Evolutionary conservation across 768 basidiomycete species (phyloP), one percentile per base, ranked within the genome.

Genomic region (Termitomyces sp.): DNA sequence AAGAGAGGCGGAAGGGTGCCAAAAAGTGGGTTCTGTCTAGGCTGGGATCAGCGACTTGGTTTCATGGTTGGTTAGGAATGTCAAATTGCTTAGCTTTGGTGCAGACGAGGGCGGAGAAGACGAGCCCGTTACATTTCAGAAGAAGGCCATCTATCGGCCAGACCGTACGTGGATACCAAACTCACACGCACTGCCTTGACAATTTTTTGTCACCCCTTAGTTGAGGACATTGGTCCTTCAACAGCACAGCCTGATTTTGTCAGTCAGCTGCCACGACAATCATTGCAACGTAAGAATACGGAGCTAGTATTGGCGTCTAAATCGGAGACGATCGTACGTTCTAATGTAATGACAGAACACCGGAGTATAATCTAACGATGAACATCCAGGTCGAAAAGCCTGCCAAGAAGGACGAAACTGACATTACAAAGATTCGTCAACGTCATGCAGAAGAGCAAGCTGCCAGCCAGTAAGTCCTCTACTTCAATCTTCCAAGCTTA

Each of bases 61-160:
- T 49, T 57, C 24, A 57, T 27, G 3, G n/a, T 15, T 27, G 24
- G 31, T 18, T 60, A 97, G 95, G 72, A 93, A 99, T 66, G 89
- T 91, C 11, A 90, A 89, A 57, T 73, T 99, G 11, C 72, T 98
- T 56, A 96, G 93, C 53, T 99, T 99, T 69, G 93, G 86, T 16
- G 89, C 78, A 9, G 89, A 84, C 8, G 88, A 84, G 48, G 88
- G 83, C 36, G 84, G 72, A n/a, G 85, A 82, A 30, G 86, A 84
- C 8, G 88, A 85, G 47, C 67, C 78, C 0, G 71, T 78, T 0
- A 68, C 69, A 2, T 77, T 84, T 63, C 87, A 87, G 73, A 94
- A 93, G 79, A 95, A 92, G 70, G 79, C 86, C 0, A 90, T 96
- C 30, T 86, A 80, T 24, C 78, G 95, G 30, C 91, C 91, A 37